Evolutionary conservation across 1,284 basidiomycete genomes (phyloP).

Genomic region (Ustilago nuda): DNA sequence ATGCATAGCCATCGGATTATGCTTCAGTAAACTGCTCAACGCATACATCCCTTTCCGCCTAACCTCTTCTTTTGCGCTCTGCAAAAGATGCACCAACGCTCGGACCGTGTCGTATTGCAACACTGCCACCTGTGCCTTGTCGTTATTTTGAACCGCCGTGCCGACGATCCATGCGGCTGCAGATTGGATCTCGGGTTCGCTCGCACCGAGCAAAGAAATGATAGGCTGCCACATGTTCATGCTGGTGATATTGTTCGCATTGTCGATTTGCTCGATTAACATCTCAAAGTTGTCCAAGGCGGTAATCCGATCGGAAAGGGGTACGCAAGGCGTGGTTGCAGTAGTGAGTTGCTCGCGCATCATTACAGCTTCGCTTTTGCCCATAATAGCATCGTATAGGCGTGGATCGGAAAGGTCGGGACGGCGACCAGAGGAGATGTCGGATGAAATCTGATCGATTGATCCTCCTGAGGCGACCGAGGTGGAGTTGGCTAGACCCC

Average conservation of each 20-base stretch:
- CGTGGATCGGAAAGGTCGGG: constrained; percentile 63
- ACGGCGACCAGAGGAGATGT: constrained; percentile 58
- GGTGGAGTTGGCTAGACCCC: constrained; percentile 53
- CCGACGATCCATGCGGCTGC: constrained; percentile 91
- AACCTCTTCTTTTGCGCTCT: constrained; percentile 72
- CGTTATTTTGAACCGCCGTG: constrained; percentile 95
- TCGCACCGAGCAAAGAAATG: constrained; percentile 76
- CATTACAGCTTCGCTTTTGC: constrained; percentile 67
- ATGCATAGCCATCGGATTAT: constrained; percentile 78
- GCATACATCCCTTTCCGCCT: constrained; percentile 84
- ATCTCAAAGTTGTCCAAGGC: constrained; percentile 96
- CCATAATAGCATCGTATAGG: constrained; percentile 66
- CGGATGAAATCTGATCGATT: constrained; percentile 55
- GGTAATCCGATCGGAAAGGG: constrained; percentile 72
- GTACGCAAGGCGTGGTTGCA: constrained; percentile 52
- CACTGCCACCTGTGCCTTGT: constrained; percentile 81
- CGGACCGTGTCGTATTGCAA: constrained; percentile 76
- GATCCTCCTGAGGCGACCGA: constrained; percentile 27
- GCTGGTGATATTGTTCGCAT: constrained; percentile 89
- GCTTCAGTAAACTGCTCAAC: constrained; percentile 85
- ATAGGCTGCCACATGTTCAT: constrained; percentile 88
- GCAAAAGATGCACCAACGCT: constrained; percentile 71
- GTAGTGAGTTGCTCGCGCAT: constrained; percentile 66
- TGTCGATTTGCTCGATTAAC: constrained; percentile 94
- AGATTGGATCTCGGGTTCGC: constrained; percentile 75